Base-by-base conservation (phyloP, 768 basidiomycete genomes). In the Naematelia aurantialba region DNA sequence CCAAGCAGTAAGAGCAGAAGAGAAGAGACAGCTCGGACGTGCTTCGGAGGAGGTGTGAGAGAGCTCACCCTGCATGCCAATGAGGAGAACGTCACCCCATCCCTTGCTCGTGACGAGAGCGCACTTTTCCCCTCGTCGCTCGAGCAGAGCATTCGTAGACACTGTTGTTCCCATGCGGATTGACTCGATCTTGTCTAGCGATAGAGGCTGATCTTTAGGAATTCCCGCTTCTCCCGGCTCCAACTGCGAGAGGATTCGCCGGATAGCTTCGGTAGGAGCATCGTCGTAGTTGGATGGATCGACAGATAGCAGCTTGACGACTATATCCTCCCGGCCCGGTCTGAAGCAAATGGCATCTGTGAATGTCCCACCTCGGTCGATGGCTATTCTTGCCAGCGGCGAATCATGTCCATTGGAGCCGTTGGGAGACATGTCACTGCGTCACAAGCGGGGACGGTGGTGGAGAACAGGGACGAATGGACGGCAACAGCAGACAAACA, bases 1-100 rank as follows among this genome's bases (percentile, higher is more conserved):
- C 91, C 91, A 5, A 14, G n/a, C 91, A 87, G 17, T 89, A 86
- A 73, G 93, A 91, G 76, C 92, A 93, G 4, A 89, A 89, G 58
- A 96, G 93, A 34, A 88, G 81, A 10, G 94, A 82, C 11, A 93
- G 84, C 75, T 92, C 91, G 73, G 70, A 45, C 47, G 56, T 57
- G 12, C 57, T 51, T 59, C 31, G 14, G 58, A 60, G 17, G 34
- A 8, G 8, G 4, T 3, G 5, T 34, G 5, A 5, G 19, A 21
- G 8, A 31, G 21, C 61, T 48, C 29, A 65, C 63, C 60, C 31
- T 70, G 68, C 76, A 64, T 67, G 5, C 68, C 66, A 42, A 70
- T 67, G 19, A 63, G 39, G 12, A 67, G 45, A 24, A 63, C 55
- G 46, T 67, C 66, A 47, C 53, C 55, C 57, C 59, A 70, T 3